Percentiles rank a stretch among this genome's conserved stretches.
Evolutionary conservation across 2,329 filamentous ascomycete genomes (phyloP).

Genomic region (Hypoxylon sp.): DNA sequence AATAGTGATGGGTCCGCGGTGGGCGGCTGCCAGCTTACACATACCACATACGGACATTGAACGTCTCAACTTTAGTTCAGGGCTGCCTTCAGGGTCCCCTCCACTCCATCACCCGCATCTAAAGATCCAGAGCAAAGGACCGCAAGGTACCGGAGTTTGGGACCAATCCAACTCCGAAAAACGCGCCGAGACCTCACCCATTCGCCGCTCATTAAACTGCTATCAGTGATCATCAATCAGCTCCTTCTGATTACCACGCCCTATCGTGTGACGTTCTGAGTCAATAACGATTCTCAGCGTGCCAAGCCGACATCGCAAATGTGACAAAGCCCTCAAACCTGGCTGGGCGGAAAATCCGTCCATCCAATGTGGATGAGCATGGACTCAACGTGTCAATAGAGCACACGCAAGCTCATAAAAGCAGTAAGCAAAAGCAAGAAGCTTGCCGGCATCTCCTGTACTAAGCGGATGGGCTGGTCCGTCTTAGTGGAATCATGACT

Average conservation of each 20-base stretch:
- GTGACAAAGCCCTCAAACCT: slow-evolving; percentile 22
- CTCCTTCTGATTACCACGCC: slow-evolving; percentile 30
- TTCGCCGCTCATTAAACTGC: slow-evolving; percentile 31
- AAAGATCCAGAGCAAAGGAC: no score
- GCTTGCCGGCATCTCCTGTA: slow-evolving; percentile 17
- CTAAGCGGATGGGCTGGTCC: slow-evolving; percentile 15
- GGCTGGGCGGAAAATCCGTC: slow-evolving; percentile 17
- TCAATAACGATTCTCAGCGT: slow-evolving; percentile 14
- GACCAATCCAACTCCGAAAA: slow-evolving; percentile 22
- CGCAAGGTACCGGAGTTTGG: slow-evolving; percentile 33
- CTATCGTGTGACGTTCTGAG: slow-evolving; percentile 31
- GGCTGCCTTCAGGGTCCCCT: slow-evolving; percentile 32
- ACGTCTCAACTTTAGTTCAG: slow-evolving; percentile 15
- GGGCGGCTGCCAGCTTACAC: slow-evolving; percentile 29
- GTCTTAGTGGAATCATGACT: slow-evolving; percentile 14
- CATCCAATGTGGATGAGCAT: slow-evolving; percentile 33
- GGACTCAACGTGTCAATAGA: slow-evolving; percentile 33
- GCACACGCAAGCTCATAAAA: slow-evolving; percentile 25
- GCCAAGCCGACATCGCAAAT: slow-evolving; percentile 33
- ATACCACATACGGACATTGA: slow-evolving; percentile 28
- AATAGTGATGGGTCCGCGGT: no score
- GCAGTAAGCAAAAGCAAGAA: slow-evolving; percentile 26
- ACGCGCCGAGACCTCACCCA: slow-evolving; percentile 8
- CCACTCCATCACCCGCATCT: slow-evolving; percentile 23
- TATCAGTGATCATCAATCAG: slow-evolving; percentile 30